phyloP scores from a whole-genome alignment of 352 stramenopile genomes.

The Globisporangium alternatum region DNA sequence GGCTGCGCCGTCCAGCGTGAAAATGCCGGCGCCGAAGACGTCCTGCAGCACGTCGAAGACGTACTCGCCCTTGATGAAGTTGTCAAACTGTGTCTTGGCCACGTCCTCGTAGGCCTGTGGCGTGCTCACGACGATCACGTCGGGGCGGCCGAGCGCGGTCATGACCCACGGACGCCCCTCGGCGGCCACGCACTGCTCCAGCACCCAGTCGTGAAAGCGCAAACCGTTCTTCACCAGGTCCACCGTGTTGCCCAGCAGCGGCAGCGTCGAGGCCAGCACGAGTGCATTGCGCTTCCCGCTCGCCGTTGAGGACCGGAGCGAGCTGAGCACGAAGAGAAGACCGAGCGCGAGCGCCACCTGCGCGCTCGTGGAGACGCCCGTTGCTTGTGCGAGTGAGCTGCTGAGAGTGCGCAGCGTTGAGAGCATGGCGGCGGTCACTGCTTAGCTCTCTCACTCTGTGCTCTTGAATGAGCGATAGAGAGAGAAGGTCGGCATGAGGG shows the following conservation, averaged over 20 bases:
- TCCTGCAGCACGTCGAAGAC: slow-evolving; percentile 30
- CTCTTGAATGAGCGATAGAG: no score
- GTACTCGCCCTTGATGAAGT: slow-evolving; percentile 53
- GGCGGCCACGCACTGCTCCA: not conserved
- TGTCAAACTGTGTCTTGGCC: slow-evolving; percentile 57
- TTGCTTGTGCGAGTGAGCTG: not conserved
- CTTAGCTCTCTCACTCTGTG: no score
- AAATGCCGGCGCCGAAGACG: slow-evolving; percentile 57
- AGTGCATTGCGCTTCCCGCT: not conserved
- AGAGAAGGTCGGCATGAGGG: no score
- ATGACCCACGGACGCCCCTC: slow-evolving; percentile 22
- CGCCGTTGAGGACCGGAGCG: not conserved
- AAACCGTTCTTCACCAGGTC: slow-evolving; percentile 15
- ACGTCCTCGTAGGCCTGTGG: slow-evolving; percentile 36
- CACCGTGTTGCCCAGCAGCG: slow-evolving; percentile 29
- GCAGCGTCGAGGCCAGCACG: slow-evolving; percentile 19
- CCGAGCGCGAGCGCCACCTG: slow-evolving; percentile 3
- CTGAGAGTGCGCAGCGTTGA: not conserved
- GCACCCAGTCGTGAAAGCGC: slow-evolving; percentile 17
- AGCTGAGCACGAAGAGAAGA: slow-evolving; percentile 4
- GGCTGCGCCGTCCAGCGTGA: slow-evolving; percentile 31
- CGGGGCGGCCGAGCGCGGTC: slow-evolving; percentile 27
- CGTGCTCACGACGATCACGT: slow-evolving; percentile 30
- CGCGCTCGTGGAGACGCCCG: not conserved
- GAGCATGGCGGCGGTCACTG: not conserved